Conservation (phyloP, 2,329 filamentous ascomycete genomes). For the Verticillium zaregamsianum region DNA sequence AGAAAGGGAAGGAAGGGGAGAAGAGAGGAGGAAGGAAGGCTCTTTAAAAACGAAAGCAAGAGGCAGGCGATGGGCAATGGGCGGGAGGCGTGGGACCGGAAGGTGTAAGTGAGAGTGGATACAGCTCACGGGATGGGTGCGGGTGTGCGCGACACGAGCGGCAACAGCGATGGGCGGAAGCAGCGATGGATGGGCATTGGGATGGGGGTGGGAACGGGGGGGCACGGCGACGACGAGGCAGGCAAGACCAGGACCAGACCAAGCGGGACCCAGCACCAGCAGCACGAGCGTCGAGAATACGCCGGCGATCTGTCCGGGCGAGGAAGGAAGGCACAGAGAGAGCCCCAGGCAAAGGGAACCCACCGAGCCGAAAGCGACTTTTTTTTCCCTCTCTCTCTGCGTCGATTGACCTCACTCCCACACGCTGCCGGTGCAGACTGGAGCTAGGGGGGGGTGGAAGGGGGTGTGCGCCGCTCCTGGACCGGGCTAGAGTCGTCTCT, state of each 20-base stretch:
- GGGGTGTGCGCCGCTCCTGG: neutral
- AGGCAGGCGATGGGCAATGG: neutral
- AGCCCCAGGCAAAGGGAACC: conserved; percentile 1
- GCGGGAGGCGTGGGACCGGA: neutral
- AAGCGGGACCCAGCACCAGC: neutral
- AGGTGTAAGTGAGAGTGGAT: neutral
- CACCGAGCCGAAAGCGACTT: conserved; percentile 6
- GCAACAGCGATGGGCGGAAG: neutral
- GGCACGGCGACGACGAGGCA: conserved; percentile 2
- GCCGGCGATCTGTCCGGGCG: conserved; percentile 5
- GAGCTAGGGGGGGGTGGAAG: neutral
- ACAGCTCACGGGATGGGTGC: neutral
- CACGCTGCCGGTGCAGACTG: neutral
- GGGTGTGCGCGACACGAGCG: neutral
- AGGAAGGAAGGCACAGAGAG: conserved; percentile 1
- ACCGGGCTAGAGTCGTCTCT: neutral
- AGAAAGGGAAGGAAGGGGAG: conserved; percentile 12
- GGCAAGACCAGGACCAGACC: neutral
- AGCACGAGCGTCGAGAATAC: neutral
- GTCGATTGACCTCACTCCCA: neutral
- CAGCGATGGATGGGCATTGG: conserved; percentile 1
- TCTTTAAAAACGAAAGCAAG: conserved; percentile 10
- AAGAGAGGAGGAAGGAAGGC: conserved; percentile 12
- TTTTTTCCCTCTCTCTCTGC: neutral
- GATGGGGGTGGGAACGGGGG: conserved; percentile 7